Base-by-base conservation (phyloP, 31 red algal genomes). In the Odonthalia washingtoniensis region DNA sequence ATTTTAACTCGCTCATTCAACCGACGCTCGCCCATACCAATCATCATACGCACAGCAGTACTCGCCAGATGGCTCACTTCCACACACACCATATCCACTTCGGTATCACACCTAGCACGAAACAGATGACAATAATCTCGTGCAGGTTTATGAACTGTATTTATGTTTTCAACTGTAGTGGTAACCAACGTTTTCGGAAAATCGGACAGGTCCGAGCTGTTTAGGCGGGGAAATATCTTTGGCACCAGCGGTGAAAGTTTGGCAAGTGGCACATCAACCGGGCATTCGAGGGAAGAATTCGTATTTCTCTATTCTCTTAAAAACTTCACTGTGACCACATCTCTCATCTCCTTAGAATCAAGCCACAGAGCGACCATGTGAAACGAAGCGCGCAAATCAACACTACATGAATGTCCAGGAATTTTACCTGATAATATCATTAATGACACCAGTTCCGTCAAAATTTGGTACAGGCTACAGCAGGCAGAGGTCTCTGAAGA, bases 341-440 rank as follows among this genome's bases (percentile, higher is more conserved):
- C 82, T 70, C 87, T 62, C 93, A 89, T 88, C 14, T 63, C 26
- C 35, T 80, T 89, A 42, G 85, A 70, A 80, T 92, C 89, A 36
- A 95, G 64, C 94, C 94, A 95, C n/a, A 95, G 40, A 42, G 87
- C 87, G 75, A 92, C 89, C 64, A 95, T 40, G 32, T 89, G 77
- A 70, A 95, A 95, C 0, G 94, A 88, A 35, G 80, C 94, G 52
- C 88, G 76, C 39, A 95, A 69, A n/a, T 89, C n/a, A n/a, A n/a
- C n/a, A n/a, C n/a, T n/a, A n/a, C n/a, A n/a, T n/a, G n/a, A n/a
- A n/a, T n/a, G n/a, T n/a, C n/a, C n/a, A n/a, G n/a, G n/a, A n/a
- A n/a, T n/a, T n/a, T n/a, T n/a, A n/a, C n/a, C n/a, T n/a, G n/a
- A n/a, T n/a, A n/a, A n/a, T n/a, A n/a, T n/a, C n/a, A n/a, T n/a